Conservation (phyloP, 805 yeast species). For the Wickerhamiella domercqiae region DNA sequence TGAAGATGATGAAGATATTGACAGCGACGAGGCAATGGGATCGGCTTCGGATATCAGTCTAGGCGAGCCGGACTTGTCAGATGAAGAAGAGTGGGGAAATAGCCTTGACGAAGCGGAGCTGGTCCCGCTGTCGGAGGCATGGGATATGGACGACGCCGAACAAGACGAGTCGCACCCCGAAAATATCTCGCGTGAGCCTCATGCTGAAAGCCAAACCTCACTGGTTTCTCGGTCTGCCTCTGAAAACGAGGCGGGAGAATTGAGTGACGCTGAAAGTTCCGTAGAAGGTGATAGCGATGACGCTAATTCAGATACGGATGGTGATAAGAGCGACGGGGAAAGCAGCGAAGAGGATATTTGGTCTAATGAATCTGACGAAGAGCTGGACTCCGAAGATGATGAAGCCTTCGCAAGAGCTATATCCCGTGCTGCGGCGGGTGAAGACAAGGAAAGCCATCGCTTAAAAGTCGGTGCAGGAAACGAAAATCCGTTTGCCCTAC, state of each 20-base stretch:
- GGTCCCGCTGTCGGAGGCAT: conserved; percentile 67
- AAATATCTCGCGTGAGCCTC: not conserved
- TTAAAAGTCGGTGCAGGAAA: conserved; percentile 19
- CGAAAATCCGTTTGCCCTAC: conserved; percentile 22
- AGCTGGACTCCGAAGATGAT: conserved; percentile 28
- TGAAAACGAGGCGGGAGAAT: not conserved
- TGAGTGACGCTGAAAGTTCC: conserved; percentile 10
- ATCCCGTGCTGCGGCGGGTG: conserved; percentile 20
- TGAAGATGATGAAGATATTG: conserved; percentile 35
- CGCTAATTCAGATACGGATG: conserved; percentile 5
- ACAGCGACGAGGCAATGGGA: conserved; percentile 80
- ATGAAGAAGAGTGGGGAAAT: conserved; percentile 47
- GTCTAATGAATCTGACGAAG: conserved; percentile 26
- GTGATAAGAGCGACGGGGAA: conserved; percentile 13
- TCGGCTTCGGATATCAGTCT: conserved; percentile 60
- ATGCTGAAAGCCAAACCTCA: not conserved
- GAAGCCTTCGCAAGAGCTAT: conserved; percentile 28
- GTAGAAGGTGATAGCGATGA: conserved; percentile 7
- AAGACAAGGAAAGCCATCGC: conserved; percentile 10
- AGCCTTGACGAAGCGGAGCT: conserved; percentile 66
- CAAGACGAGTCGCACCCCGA: conserved; percentile 21
- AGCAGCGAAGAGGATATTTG: conserved; percentile 17
- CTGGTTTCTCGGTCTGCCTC: not conserved
- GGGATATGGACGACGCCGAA: conserved; percentile 69
- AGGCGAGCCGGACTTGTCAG: conserved; percentile 25